phyloP scores from a whole-genome alignment of 805 yeast genomes.

The Hagleromyces aurorensis region DNA sequence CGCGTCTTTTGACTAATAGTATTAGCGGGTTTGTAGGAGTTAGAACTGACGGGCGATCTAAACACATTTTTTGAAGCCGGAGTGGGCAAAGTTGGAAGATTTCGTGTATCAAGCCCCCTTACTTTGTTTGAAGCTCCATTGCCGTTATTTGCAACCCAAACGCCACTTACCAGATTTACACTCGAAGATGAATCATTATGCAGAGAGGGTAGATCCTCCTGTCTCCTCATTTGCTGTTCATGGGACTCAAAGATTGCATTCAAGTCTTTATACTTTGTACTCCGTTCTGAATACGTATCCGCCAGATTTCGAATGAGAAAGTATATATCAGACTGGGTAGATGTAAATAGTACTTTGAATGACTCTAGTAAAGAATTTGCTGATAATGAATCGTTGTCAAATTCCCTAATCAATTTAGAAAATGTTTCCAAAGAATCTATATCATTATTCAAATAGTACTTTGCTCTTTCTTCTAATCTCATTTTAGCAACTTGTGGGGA shows the following conservation, averaged over 20 bases:
- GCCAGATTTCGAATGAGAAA: slow-evolving; percentile 53
- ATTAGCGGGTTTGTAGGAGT: slow-evolving; percentile 7
- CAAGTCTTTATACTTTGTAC: slow-evolving; percentile 38
- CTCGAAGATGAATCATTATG: slow-evolving; percentile 14
- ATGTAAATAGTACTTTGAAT: slow-evolving; percentile 43
- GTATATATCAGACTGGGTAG: slow-evolving; percentile 41
- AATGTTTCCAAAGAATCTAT: slow-evolving; percentile 41
- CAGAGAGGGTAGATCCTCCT: slow-evolving; percentile 23
- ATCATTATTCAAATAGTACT: slow-evolving; percentile 61
- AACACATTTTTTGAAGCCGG: slow-evolving; percentile 17
- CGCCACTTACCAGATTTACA: slow-evolving; percentile 18
- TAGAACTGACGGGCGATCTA: slow-evolving; percentile 6
- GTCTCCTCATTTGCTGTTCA: slow-evolving; percentile 18
- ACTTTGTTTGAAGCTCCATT: slow-evolving; percentile 10
- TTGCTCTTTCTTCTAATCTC: slow-evolving; percentile 78
- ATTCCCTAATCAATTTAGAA: slow-evolving; percentile 40
- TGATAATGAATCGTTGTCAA: slow-evolving; percentile 37
- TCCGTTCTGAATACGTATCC: slow-evolving; percentile 44
- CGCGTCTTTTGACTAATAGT: too few relatives aligned
- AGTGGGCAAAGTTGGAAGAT: slow-evolving; percentile 30
- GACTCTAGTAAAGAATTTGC: slow-evolving; percentile 40
- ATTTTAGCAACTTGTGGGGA: slow-evolving; percentile 42
- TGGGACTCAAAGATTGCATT: slow-evolving; percentile 24
- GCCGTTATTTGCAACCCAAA: slow-evolving; percentile 24
- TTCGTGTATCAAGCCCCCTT: slow-evolving; percentile 12